phyloP scores from a whole-genome alignment of 1,139 yeast species.

The Diutina catenulata region DNA sequence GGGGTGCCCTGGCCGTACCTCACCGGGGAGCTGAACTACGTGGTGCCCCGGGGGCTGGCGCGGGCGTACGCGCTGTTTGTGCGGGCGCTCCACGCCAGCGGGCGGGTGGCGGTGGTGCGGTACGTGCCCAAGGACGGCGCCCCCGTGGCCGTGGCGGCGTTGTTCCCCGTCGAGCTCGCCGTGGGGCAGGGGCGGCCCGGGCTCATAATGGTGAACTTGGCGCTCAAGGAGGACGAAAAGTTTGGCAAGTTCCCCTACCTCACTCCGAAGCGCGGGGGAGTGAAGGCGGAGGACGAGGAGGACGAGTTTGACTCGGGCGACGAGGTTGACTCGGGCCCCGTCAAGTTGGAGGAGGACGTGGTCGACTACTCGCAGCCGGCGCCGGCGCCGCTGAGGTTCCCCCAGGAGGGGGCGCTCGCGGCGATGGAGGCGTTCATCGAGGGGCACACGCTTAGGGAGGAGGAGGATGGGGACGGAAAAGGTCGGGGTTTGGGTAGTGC shows the following conservation, averaged over 20 bases:
- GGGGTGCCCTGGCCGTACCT: background rate
- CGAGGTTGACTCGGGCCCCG: too few relatives aligned
- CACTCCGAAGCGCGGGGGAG: background rate
- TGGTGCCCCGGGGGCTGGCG: background rate
- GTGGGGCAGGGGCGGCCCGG: background rate
- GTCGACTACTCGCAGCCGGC: too few relatives aligned
- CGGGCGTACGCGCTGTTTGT: background rate
- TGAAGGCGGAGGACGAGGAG: background rate
- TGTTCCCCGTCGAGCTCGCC: background rate
- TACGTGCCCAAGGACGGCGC: background rate
- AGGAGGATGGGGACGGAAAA: too few relatives aligned
- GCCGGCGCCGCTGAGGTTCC: too few relatives aligned
- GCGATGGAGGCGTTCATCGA: conserved; percentile 21
- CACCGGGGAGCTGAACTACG: background rate
- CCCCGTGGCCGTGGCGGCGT: background rate
- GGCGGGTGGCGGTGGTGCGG: background rate
- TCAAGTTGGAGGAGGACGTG: too few relatives aligned
- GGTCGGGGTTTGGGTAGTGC: too few relatives aligned
- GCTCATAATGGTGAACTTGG: background rate
- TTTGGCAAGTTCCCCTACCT: conserved; percentile 2
- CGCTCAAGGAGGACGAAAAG: conserved; percentile 3
- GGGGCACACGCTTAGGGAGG: conserved; percentile 15
- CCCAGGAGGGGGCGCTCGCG: too few relatives aligned
- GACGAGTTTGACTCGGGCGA: conserved; percentile 6
- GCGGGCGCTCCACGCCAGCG: background rate